Base-by-base conservation (phyloP, 2,329 filamentous ascomycete genomes). In the Juglanconis sp. region DNA sequence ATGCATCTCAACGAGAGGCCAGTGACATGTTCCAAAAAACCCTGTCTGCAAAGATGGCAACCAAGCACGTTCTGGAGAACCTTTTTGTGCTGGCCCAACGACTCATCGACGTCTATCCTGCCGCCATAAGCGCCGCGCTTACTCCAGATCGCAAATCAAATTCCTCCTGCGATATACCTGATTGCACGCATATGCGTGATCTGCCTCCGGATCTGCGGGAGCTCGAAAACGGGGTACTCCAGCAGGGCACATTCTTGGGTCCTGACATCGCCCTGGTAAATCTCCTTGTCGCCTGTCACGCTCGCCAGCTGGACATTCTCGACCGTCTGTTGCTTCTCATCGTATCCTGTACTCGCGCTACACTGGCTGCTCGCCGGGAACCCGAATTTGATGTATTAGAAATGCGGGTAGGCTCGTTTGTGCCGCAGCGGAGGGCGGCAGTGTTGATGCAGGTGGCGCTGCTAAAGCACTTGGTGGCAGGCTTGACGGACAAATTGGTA, bases 331-430 rank as follows among this genome's bases (percentile, higher is more conserved):
- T 73, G 24, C 64, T 64, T 17, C 70, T 71, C 31, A 68, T 69
- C 6, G 66, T 66, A 10, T 61, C 71, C 10, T 79, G 77, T 61
- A 64, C 67, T 11, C 67, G 68, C 34, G 63, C 72, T 47, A 68
- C 69, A 6, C 51, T 68, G 0, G 67, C 68, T 0, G 64, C 71
- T 0, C 63, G 68, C 11, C 60, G 67, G 13, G 69, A 73, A 13
- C 74, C 71, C 0, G 67, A 68, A 5, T 69, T 77, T 42, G 69
- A 72, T 17, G 69, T 78, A 3, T 75, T 76, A 0, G 72, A 77
- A 51, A 72, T 78, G 13, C 72, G 72, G 4, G 71, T 79, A 5
- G 77, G 77, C 1, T 72, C 72, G 2, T 76, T 76, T 50, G 65
- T 73, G 17, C 70, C 73, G 5, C 70, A 72, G 3, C 68, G 69